Conservation (phyloP, 1,139 yeast species). For the Yamadazyma spencermartinsiae region DNA sequence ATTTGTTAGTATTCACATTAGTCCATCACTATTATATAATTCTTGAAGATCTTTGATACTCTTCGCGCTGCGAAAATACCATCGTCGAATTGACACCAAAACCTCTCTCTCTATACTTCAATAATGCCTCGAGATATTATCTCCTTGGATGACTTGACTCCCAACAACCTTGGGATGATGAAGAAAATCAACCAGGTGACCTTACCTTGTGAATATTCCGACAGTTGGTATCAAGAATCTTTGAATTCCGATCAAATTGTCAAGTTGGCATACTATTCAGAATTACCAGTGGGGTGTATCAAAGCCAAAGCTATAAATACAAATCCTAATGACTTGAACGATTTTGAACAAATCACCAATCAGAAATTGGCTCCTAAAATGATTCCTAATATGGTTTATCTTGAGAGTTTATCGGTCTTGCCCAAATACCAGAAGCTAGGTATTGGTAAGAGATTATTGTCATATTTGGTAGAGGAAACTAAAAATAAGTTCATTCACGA, state of each 20-base stretch:
- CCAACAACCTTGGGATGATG: slow-evolving; percentile 54
- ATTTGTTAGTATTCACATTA: too few species aligned
- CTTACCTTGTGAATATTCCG: slow-evolving; percentile 45
- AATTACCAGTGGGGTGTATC: slow-evolving; percentile 72
- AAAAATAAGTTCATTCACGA: slow-evolving; percentile 54
- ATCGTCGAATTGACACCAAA: too few species aligned
- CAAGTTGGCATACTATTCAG: slow-evolving; percentile 56
- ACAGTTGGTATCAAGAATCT: slow-evolving; percentile 45
- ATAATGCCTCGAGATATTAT: slow-evolving; percentile 32
- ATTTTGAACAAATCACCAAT: slow-evolving; percentile 23
- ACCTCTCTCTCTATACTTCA: too few species aligned
- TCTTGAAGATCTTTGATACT: neutral
- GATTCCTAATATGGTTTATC: slow-evolving; percentile 55
- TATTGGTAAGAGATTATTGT: slow-evolving; percentile 59
- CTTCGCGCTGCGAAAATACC: neutral
- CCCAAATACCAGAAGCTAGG: slow-evolving; percentile 60
- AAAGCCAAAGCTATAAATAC: slow-evolving; percentile 49
- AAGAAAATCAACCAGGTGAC: slow-evolving; percentile 47
- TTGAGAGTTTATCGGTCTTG: slow-evolving; percentile 68
- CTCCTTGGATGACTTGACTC: slow-evolving; percentile 56
- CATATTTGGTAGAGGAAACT: slow-evolving; percentile 55
- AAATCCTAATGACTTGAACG: slow-evolving; percentile 19
- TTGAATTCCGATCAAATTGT: slow-evolving; percentile 35
- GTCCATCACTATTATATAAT: too few species aligned
- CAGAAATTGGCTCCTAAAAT: slow-evolving; percentile 31